Base-by-base conservation (phyloP, 2,329 filamentous ascomycete species). In the Chaetomium sp. region DNA sequence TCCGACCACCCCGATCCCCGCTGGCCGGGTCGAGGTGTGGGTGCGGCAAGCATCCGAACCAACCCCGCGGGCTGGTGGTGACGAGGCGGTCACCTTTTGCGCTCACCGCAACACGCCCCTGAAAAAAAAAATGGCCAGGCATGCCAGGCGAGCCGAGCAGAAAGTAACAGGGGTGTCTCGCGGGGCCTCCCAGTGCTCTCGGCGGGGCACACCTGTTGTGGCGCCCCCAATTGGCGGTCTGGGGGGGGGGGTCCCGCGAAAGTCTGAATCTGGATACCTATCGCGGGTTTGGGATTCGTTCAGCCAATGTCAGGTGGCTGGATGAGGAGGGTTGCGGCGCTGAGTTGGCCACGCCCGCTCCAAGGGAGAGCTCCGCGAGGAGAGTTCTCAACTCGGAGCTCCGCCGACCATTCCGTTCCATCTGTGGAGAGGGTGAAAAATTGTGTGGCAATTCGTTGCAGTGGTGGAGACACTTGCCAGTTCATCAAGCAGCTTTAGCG, bases 401-500 rank as follows among this genome's bases (percentile, higher is more conserved):
- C 19, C 19, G 19, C 45, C 8, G 14, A 33, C 11, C 10, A 46
- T 42, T 42, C n/a, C 11, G 19, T n/a, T 6, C 11, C 11, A 9
- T 14, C 10, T 42, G 27, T 14, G 14, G 48, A 7, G 33, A 38
- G 27, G 33, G 27, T 27, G 19, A 27, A 27, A 27, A 27, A 27
- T 27, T 27, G 19, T 27, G 19, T 27, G 19, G 19, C 32, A 1
- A 19, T 42, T 42, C 40, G 41, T 36, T 14, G 5, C 11, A 37
- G 12, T 33, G 44, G 43, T 32, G 49, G 49, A 37, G 42, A 14
- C n/a, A 4, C 1, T 34, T 55, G 56, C 56, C 53, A 58, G 36
- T 58, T 58, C 53, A 58, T 44, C 56, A 27, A 27, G 19, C 19
- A 56, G 51, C 57, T 54, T 59, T 49, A 53, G 50, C 46, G 44